Conservation (phyloP, 108 stramenopile genomes). For the Cyclotella baltica region DNA sequence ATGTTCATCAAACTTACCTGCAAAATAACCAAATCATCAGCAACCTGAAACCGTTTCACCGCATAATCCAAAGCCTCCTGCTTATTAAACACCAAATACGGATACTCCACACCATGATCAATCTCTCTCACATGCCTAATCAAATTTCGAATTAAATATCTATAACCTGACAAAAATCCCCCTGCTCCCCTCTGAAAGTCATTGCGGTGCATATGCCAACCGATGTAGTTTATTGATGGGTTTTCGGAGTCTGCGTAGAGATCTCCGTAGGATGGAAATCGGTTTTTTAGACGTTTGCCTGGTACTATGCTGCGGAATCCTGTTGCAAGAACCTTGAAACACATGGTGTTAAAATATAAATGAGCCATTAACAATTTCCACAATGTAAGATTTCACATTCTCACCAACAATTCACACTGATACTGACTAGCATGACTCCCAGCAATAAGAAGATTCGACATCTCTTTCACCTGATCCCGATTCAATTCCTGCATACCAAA, state of each 20-base stretch:
- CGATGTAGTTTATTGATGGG: neutral
- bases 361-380: no score
- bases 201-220: neutral
- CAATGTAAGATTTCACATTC: no score
- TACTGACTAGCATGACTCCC: neutral
- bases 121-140: neutral
- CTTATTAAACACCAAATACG: neutral
- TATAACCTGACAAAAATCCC: neutral
- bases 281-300: neutral
- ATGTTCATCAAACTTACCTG: no score
- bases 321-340: neutral
- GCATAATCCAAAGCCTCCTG: neutral
- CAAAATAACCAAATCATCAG: neutral
- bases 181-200: neutral
- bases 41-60: neutral
- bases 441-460: neutral
- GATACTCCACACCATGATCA: neutral
- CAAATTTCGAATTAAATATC: neutral
- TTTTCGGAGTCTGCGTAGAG: neutral
- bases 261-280: neutral
- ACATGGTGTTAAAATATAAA: no score
- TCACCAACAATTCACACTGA: neutral
- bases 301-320: neutral
- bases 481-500: neutral
- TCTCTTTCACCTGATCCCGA: neutral